Evolutionary conservation across 192 early-diverging fungal genomes (phyloP), one percentile per base, ranked within the genome.

Genomic region (Coemansia sp.): DNA sequence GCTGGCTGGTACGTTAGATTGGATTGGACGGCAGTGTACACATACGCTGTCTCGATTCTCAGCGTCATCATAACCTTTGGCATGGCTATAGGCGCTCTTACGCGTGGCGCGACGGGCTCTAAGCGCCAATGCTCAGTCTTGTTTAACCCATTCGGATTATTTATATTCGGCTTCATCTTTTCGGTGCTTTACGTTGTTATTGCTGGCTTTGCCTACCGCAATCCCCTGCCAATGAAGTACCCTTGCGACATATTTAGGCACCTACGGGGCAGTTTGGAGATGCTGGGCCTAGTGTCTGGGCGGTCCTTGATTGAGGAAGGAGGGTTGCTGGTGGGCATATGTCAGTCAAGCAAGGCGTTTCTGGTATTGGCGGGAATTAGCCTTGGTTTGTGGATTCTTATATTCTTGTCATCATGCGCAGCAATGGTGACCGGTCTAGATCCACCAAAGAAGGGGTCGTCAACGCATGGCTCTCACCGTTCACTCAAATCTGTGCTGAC

Each of bases 281-380:
- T 67, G 68, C 62, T 72, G 1, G 65, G 75, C 0, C 29, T 78
- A 17, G 50, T 56, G 7, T 78, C 68, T 0, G 75, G 69, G 11
- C 69, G 65, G 38, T 70, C 73, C 8, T 35, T 76, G 3, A 62
- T 76, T 35, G 73, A 76, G 10, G 73, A 76, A 40, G 73, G 67
- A 12, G 73, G 73, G 0, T 42, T 76, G 12, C 53, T 78, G 3
- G 75, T 78, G 8, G 69, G 69, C 3, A 68, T 78, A 33, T 78
- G 75, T 44, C 68, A 78, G 40, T 64, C 75, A 1, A 78, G 75
- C 55, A 78, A 78, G 24, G 75, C 75, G 34, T 78, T 78, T 36
- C 42, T 72, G 1, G 75, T 67, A 14, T 38, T 78, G 7, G 53
- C 75, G 0, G 75, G 75, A 5, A 37, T 78, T 9, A 60, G 75